Percentiles rank a stretch among this genome's conserved stretches.
These are phyloP conservation scores for Hypoxylon sp. DNA, from an alignment of 2,329 filamentous ascomycete genomes.

Conservation along the genomic window DNA sequence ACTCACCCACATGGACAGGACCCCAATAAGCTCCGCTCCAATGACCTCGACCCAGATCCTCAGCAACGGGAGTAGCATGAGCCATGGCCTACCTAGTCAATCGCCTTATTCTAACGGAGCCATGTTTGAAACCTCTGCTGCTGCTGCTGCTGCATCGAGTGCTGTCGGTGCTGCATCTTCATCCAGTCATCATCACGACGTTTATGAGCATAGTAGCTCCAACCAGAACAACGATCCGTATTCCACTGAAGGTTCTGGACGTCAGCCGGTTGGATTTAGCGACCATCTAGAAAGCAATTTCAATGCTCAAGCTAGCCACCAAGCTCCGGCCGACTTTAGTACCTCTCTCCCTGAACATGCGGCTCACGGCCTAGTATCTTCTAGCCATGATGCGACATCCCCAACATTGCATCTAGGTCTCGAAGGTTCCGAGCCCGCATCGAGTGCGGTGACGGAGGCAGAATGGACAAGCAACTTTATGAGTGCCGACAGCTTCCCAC, in stretches of 20 bases:
- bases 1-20: slow-evolving; percentile 16
- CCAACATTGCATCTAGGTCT: slow-evolving; percentile 21
- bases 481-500: slow-evolving; percentile 18
- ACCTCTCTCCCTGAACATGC: slow-evolving; percentile 22
- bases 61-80: slow-evolving; percentile 17
- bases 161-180: background rate
- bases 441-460: slow-evolving; percentile 9
- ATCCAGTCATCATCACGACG: slow-evolving; percentile 20
- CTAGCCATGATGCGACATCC: slow-evolving; percentile 28
- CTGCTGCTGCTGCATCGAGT: slow-evolving; percentile 7
- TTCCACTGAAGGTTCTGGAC: slow-evolving; percentile 8
- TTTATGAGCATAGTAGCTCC: slow-evolving; percentile 13
- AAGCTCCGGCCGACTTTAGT: slow-evolving; percentile 17
- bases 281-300: slow-evolving; percentile 7
- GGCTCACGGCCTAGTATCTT: slow-evolving; percentile 1
- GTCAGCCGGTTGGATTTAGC: slow-evolving; percentile 10
- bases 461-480: slow-evolving; percentile 27
- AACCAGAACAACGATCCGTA: slow-evolving; percentile 23
- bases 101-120: slow-evolving; percentile 34
- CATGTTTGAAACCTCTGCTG: slow-evolving; percentile 38
- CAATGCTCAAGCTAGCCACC: slow-evolving; percentile 12
- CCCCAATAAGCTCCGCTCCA: slow-evolving; percentile 4
- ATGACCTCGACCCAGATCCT: slow-evolving; percentile 35
- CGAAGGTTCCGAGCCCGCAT: slow-evolving; percentile 13
- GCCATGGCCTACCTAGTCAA: slow-evolving; percentile 29